Evolutionary conservation across 2,329 filamentous ascomycete species (phyloP), one percentile per base, ranked within the genome.

Genomic region (Ustulina deusta): DNA sequence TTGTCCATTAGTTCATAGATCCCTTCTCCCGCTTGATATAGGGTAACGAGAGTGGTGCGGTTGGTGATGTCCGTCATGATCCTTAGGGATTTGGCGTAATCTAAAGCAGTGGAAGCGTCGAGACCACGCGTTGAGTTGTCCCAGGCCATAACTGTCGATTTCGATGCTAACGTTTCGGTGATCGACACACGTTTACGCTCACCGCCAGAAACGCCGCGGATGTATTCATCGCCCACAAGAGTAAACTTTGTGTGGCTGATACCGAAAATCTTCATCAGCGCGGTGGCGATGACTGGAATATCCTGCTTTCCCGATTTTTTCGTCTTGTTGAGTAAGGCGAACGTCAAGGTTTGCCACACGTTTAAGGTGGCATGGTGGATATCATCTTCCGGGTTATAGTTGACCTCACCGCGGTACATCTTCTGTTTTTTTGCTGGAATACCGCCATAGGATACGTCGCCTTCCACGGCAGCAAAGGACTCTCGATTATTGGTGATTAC

Each of bases 41-140:
- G 74, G 1, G 80, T 82, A 1, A 82, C 81, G 0, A 83, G 71
- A 0, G 82, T 83, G 1, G 82, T 83, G 7, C 90, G 86, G 71
- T 92, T 88, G 74, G 86, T 90, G 68, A 94, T 87, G 69, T 94
- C 90, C 3, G 93, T 94, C 88, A 94, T 92, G 66, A 90, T 86
- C 15, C 89, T 85, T 1, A 91, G 81, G 0, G 88, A 90, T 65
- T 89, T 90, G 10, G 90, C 91, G 73, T 93, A 95, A 74, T 94
- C 92, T 4, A 94, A 83, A 4, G 92, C 93, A 0, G 92, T 94
- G 1, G 89, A 92, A 1, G 91, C 90, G 75, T 96, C 92, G 0
- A 95, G 82, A n/a, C 93, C 93, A 55, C 92, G 84, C 0, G 92
- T 95, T 0, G 88, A 90, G 77, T 95, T 95, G 73, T 95, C 92